phyloP scores from a whole-genome alignment of 2,329 filamentous ascomycete species.

The Pseudogymnoascus sp. region DNA sequence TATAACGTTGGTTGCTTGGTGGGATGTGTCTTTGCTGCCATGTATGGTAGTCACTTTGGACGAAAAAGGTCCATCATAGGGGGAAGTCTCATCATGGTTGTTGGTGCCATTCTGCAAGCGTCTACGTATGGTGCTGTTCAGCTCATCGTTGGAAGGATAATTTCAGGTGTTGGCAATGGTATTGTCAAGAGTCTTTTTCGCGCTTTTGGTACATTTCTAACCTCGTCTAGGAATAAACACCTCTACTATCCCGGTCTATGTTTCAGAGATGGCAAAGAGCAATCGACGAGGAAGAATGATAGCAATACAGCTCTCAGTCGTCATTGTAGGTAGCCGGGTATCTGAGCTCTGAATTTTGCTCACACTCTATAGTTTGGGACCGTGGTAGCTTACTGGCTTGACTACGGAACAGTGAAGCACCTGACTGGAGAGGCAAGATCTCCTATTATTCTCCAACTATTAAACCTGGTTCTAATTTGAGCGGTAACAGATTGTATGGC shows the following conservation, averaged over 20 bases:
- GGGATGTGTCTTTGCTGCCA: too few relatives aligned
- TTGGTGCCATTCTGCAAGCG: constrained; percentile 36
- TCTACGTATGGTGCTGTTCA: constrained; percentile 36
- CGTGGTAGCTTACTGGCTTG: constrained; percentile 51
- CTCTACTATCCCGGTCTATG: constrained; percentile 39
- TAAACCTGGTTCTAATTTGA: constrained; percentile 35
- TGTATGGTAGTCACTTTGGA: too few relatives aligned
- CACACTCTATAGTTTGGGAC: constrained; percentile 32
- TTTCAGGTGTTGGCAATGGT: constrained; percentile 40
- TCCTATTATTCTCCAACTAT: constrained; percentile 35
- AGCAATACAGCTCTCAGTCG: neutral
- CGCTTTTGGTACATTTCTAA: neutral
- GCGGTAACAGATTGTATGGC: constrained; percentile 36
- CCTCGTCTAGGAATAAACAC: constrained; percentile 24
- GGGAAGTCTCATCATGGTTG: too few relatives aligned
- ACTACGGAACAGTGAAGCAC: constrained; percentile 34
- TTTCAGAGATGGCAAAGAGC: constrained; percentile 36
- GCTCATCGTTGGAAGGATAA: constrained; percentile 40
- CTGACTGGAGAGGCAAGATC: constrained; percentile 35
- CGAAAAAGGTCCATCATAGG: too few relatives aligned
- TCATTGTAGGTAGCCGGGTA: neutral
- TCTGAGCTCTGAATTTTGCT: neutral
- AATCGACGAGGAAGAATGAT: constrained; percentile 4
- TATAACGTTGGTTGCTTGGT: too few relatives aligned
- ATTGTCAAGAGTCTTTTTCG: constrained; percentile 11